These are phyloP conservation scores for Ajuga chamaepitys DNA, from an alignment of 257 asterid genomes.

Conservation along the genomic window DNA sequence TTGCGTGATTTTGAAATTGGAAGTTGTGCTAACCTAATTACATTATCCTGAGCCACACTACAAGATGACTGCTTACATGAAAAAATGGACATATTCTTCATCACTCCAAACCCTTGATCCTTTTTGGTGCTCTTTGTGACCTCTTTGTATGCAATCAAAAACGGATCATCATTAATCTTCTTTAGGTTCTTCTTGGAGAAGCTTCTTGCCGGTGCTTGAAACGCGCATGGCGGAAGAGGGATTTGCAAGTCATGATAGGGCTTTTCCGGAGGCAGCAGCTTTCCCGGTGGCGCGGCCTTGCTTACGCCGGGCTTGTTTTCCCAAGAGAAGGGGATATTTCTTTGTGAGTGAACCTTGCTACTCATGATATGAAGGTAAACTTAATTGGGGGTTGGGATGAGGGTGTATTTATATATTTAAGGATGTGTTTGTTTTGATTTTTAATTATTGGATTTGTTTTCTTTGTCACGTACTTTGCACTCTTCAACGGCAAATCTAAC, in stretches of 20 bases:
- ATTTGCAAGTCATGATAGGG: constrained; percentile 15
- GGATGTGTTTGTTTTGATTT: neutral
- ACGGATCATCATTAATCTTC: constrained; percentile 66
- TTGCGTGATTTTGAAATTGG: constrained; percentile 40
- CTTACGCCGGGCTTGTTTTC: constrained; percentile 57
- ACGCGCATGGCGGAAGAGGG: constrained; percentile 36
- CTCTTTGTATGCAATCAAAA: constrained; percentile 54
- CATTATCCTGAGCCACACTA: constrained; percentile 33
- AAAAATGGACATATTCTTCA: constrained; percentile 41
- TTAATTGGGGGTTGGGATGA: neutral
- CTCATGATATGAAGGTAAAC: constrained; percentile 16
- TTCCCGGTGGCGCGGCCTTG: constrained; percentile 22
- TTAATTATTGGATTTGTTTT: neutral
- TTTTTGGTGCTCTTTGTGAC: constrained; percentile 51
- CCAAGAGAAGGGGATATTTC: constrained; percentile 64
- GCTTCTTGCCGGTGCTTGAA: constrained; percentile 29
- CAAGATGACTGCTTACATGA: constrained; percentile 47
- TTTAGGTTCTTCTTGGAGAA: constrained; percentile 28
- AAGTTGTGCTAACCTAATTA: constrained; percentile 31
- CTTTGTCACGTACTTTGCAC: constrained; percentile 29
- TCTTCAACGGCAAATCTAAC: constrained; percentile 34
- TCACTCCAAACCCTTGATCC: constrained; percentile 28
- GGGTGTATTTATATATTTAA: neutral
- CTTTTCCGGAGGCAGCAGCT: constrained; percentile 44
- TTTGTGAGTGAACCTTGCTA: constrained; percentile 44